Evolutionary conservation across 2,329 filamentous ascomycete genomes (phyloP).

Genomic region (Incumbomyces delicatus): DNA sequence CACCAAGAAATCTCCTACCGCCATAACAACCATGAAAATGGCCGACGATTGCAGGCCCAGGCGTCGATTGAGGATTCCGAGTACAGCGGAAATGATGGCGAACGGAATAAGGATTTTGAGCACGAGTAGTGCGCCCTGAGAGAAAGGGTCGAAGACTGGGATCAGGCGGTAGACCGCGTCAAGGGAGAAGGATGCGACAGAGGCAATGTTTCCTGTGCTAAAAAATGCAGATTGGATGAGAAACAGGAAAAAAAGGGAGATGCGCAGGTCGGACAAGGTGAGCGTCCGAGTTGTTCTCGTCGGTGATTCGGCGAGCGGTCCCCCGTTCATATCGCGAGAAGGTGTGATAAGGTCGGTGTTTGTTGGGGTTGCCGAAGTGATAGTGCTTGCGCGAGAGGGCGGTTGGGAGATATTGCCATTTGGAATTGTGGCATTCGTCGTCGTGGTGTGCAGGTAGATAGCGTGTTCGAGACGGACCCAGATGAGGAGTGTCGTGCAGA

Average conservation of each 20-base stretch:
- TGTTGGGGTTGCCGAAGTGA: conserved; percentile 16
- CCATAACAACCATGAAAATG: conserved; percentile 91
- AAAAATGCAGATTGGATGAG: conserved; percentile 94
- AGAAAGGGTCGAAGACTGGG: conserved; percentile 88
- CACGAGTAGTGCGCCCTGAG: conserved; percentile 75
- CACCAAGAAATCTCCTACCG: conserved; percentile 80
- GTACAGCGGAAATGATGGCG: conserved; percentile 78
- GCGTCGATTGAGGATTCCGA: conserved; percentile 82
- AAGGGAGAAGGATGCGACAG: conserved; percentile 83
- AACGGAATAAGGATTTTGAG: conserved; percentile 92
- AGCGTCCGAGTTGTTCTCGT: conserved; percentile 51
- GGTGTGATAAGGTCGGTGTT: conserved; percentile 18
- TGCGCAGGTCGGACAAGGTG: conserved; percentile 70
- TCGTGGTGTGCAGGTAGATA: conserved; percentile 44
- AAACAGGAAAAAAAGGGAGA: conserved; percentile 90
- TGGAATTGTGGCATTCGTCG: conserved; percentile 14
- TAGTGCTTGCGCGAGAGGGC: conserved; percentile 8
- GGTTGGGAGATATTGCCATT: conserved; percentile 12
- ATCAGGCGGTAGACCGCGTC: conserved; percentile 81
- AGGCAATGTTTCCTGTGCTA: conserved; percentile 91
- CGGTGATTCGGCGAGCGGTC: conserved; percentile 21
- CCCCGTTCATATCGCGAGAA: conserved; percentile 14
- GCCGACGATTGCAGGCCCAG: conserved; percentile 78
- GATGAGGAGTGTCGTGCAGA: conserved; percentile 67
- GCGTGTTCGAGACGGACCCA: conserved; percentile 91